Base-by-base conservation (phyloP, 257 asterid species). In the Mitragyna speciosa region DNA sequence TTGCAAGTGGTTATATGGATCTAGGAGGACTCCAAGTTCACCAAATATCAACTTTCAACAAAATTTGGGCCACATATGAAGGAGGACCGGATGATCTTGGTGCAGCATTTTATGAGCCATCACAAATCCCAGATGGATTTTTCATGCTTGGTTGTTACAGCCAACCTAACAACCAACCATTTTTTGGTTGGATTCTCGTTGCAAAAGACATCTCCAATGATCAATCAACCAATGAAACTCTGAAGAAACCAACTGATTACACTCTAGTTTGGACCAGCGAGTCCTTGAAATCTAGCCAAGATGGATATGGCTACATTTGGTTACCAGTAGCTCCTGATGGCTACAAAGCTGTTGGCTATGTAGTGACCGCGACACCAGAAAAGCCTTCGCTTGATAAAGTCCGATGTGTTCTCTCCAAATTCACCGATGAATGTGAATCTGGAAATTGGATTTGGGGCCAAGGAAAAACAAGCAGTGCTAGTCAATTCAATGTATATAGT, bases 61-160 rank as follows among this genome's bases (percentile, higher is more conserved):
- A 88, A 77, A 69, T 92, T 3, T 90, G 96, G 97, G 73, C 83
- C 15, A 66, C 79, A 2, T 59, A 83, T 17, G 48, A 76, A 49
- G 95, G 97, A 0, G 97, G 98, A 11, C 84, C 87, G 2, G 91
- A 84, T 14, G 71, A 89, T 70, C 80, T 83, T 31, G 98, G 98
- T 2, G 96, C 89, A 58, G 87, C 99, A 43, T 91, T 92, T 75
- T 91, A 83, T 39, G 97, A 96, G 70, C 99, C 99, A 1, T 82
- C 94, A 3, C 28, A 84, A 2, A 83, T 94, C 22, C 99, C 98
- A 0, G 95, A 92, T 75, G 98, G 97, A 66, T 94, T 85, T 58
- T 92, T 91, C 72, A 88, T 93, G 96, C 93, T 96, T 64, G 97
- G 97, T 2, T 82, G 83, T 87, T 92, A 88, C 48, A 88, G 91